Conservation (phyloP, 73 alveolate species). For the Tetrahymena thermophila region DNA sequence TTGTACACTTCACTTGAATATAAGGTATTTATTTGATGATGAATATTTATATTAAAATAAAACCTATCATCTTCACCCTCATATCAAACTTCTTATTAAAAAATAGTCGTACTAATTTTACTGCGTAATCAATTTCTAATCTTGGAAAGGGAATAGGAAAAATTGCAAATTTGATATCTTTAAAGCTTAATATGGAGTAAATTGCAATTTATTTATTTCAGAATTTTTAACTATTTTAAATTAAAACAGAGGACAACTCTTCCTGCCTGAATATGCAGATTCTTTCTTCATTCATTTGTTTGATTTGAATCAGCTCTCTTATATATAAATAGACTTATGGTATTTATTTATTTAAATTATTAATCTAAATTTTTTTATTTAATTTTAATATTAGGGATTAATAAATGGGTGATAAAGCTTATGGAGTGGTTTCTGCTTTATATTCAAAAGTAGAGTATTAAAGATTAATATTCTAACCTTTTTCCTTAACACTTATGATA, state of each 20-base stretch:
- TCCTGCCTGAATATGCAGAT: neutral
- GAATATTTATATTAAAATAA: neutral
- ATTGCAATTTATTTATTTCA: neutral
- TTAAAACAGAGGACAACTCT: neutral
- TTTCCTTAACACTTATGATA: neutral
- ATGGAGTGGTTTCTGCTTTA: neutral
- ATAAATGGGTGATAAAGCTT: neutral
- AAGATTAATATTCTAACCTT: neutral
- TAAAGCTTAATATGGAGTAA: neutral
- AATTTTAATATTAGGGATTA: neutral
- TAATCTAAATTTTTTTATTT: neutral
- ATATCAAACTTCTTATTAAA: too few relatives aligned
- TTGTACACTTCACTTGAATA: neutral
- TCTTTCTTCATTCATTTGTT: neutral
- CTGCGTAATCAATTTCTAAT: neutral
- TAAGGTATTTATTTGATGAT: neutral
- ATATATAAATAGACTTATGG: neutral
- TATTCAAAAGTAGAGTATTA: neutral
- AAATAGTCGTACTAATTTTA: neutral
- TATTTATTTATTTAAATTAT: neutral
- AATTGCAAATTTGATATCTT: neutral
- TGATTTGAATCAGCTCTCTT: neutral
- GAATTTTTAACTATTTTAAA: neutral
- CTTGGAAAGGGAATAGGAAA: neutral
- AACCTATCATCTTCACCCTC: neutral